A percentile compares a stretch with the other conserved stretches of the same genome.
phyloP scores from a whole-genome alignment of 352 stramenopile genomes.

The Plasmopara viticola region DNA sequence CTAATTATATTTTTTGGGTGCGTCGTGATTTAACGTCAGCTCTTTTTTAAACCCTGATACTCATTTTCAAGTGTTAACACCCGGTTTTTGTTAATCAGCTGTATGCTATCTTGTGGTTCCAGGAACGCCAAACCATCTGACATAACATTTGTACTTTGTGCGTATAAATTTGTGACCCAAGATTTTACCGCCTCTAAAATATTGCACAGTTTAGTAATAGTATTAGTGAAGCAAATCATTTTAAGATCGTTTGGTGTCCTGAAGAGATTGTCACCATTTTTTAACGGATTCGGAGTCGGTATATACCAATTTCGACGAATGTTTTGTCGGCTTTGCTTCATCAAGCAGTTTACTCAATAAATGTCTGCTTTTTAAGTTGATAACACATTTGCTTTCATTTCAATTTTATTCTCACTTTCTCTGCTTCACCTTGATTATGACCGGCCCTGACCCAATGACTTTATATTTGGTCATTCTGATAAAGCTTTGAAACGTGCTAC shows the following conservation, averaged over 20 bases:
- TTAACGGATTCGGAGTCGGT: slow-evolving; percentile 16
- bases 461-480: too few relatives aligned
- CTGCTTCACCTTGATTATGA: too few relatives aligned
- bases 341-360: slow-evolving; percentile 21
- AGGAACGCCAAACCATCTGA: neutral
- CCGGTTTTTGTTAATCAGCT: neutral
- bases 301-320: slow-evolving; percentile 22
- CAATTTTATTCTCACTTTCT: slow-evolving; percentile 15
- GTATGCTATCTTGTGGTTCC: neutral
- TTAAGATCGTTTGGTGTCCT: slow-evolving; percentile 19
- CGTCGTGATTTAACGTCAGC: neutral
- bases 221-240: slow-evolving; percentile 4
- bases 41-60: neutral
- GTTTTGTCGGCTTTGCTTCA: slow-evolving; percentile 18
- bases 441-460: too few relatives aligned
- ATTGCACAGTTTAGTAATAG: slow-evolving; percentile 9
- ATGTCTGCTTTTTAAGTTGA: slow-evolving; percentile 18
- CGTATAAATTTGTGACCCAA: slow-evolving; percentile 12
- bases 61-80: neutral
- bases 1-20: neutral
- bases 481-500: too few relatives aligned
- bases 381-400: slow-evolving; percentile 2
- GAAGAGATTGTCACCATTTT: slow-evolving; percentile 26
- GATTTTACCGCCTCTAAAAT: slow-evolving; percentile 14
- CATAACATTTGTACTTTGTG: neutral